A percentile compares a stretch with the other conserved stretches of the same genome.
Conservation (phyloP, 305 asterid species). For the Fraxinus ornus region DNA sequence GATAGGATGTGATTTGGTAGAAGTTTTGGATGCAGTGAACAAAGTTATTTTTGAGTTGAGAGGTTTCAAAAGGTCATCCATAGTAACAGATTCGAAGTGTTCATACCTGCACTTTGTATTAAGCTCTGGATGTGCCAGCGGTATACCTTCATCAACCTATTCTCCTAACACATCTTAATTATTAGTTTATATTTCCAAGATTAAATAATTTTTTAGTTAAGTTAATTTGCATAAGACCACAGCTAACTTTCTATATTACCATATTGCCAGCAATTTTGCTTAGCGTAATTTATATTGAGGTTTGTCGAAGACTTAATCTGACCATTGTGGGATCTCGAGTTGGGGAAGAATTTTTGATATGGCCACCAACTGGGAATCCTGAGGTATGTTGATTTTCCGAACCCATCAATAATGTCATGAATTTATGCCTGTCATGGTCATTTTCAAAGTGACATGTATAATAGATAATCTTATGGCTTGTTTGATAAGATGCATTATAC, state of each 20-base stretch:
- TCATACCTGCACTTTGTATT: constrained; percentile 82
- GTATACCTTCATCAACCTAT: constrained; percentile 36
- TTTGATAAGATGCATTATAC: neutral
- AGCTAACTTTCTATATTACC: constrained; percentile 22
- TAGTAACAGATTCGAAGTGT: constrained; percentile 71
- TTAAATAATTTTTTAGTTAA: neutral
- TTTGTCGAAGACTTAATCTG: constrained; percentile 86
- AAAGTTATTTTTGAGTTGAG: constrained; percentile 64
- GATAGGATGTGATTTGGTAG: constrained; percentile 72
- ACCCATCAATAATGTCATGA: neutral
- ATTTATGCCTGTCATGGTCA: neutral
- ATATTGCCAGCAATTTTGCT: constrained; percentile 74
- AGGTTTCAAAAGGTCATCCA: constrained; percentile 76
- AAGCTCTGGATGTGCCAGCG: constrained; percentile 77
- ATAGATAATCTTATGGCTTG: neutral
- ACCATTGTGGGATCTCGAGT: constrained; percentile 94
- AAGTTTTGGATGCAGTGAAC: constrained; percentile 88
- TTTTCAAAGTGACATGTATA: neutral
- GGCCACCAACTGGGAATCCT: constrained; percentile 95
- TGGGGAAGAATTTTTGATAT: constrained; percentile 95
- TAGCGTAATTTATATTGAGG: constrained; percentile 89
- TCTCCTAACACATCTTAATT: neutral
- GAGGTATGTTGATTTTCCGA: constrained; percentile 55
- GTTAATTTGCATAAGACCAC: constrained; percentile 2
- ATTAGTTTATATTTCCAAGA: neutral